Evolutionary conservation across 768 basidiomycete genomes (phyloP).

Genomic region (Symmetrospora coprosmae): DNA sequence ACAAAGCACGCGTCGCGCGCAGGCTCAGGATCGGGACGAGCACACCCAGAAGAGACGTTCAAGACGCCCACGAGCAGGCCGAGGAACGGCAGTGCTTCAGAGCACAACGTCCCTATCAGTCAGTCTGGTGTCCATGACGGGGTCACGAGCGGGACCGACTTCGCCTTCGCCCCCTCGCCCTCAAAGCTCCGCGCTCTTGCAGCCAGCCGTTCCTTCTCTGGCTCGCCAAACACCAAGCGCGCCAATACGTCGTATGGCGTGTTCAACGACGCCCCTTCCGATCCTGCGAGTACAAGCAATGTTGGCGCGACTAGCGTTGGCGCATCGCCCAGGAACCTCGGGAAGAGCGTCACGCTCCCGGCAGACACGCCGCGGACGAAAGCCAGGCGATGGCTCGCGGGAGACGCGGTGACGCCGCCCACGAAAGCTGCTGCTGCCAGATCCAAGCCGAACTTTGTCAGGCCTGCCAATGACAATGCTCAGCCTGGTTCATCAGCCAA

Average conservation of each 20-base stretch:
- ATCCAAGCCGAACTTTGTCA: too few relatives aligned
- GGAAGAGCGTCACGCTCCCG: background rate
- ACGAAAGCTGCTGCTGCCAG: too few relatives aligned
- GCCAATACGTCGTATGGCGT: background rate
- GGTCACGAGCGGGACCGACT: conserved; percentile 7
- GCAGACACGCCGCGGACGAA: conserved; percentile 23
- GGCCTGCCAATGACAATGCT: too few relatives aligned
- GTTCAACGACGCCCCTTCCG: background rate
- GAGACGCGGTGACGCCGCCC: background rate
- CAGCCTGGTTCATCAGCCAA: too few relatives aligned
- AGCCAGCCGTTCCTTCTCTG: conserved; percentile 25
- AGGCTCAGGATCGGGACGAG: too few relatives aligned
- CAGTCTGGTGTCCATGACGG: too few relatives aligned
- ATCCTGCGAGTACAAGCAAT: too few relatives aligned
- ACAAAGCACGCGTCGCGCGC: background rate
- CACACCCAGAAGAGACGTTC: conserved; percentile 14
- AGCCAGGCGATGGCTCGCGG: conserved; percentile 19
- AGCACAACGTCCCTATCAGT: too few relatives aligned
- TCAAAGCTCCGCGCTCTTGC: conserved; percentile 30
- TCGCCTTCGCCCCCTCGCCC: conserved; percentile 31
- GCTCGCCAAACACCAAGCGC: conserved; percentile 25
- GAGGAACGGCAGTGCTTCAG: too few relatives aligned
- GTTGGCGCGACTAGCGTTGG: too few relatives aligned
- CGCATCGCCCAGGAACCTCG: background rate
- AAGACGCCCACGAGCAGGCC: conserved; percentile 28